A percentile compares a stretch with the other conserved stretches of the same genome.
Evolutionary conservation across 805 yeast genomes (phyloP).

Genomic region (Phaffomyces opuntiae): DNA sequence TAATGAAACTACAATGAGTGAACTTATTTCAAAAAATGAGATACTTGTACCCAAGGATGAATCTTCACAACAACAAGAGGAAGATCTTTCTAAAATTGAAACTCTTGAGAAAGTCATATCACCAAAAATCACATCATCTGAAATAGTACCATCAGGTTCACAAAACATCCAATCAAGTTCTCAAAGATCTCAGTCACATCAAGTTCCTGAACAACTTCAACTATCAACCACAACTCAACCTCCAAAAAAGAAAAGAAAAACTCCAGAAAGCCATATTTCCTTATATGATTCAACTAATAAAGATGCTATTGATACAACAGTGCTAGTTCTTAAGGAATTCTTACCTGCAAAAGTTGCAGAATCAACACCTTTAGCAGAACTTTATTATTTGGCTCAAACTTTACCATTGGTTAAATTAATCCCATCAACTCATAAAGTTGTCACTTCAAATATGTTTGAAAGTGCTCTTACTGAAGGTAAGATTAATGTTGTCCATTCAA

Average conservation of each 20-base stretch:
- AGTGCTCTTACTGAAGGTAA: constrained; percentile 84
- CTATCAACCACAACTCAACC: neutral
- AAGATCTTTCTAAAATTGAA: neutral
- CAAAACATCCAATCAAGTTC: neutral
- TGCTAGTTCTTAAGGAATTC: constrained; percentile 41
- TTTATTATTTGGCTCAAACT: constrained; percentile 82
- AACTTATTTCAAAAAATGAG: neutral
- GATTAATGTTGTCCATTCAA: constrained; percentile 78
- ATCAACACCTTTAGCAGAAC: constrained; percentile 69
- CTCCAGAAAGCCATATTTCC: constrained; percentile 11
- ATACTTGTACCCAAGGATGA: neutral
- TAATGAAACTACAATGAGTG: neutral
- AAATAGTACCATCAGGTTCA: neutral
- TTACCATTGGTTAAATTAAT: constrained; percentile 75
- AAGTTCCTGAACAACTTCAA: neutral
- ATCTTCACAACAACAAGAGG: neutral
- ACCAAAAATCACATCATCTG: neutral
- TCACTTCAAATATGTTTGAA: constrained; percentile 80
- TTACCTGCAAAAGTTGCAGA: constrained; percentile 50
- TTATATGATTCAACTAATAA: constrained; percentile 28
- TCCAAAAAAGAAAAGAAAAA: constrained; percentile 10
- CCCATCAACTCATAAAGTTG: constrained; percentile 79
- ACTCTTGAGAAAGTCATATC: neutral
- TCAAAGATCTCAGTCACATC: neutral
- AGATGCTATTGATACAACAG: constrained; percentile 38